phyloP scores from a whole-genome alignment of 306 rosid species.

The Hippophae tibetana region DNA sequence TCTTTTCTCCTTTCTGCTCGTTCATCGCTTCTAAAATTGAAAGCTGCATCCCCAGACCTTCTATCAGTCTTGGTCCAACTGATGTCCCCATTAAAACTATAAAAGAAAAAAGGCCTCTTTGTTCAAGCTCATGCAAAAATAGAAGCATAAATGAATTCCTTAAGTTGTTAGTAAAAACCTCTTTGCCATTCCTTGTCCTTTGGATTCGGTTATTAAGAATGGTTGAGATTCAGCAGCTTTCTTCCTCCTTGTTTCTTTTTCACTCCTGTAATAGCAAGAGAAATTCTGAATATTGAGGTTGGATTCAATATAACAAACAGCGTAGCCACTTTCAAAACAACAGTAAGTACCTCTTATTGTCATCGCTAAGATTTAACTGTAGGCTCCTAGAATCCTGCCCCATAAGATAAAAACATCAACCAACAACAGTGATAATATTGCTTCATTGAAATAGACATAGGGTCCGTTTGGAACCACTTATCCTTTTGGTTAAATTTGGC shows the following conservation, averaged over 20 bases:
- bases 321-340: constrained; percentile 14
- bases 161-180: constrained; percentile 32
- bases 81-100: constrained; percentile 24
- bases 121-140: constrained; percentile 3
- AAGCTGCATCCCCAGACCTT: constrained; percentile 32
- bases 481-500: too few species aligned
- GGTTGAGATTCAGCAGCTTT: constrained; percentile 28
- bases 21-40: constrained; percentile 40
- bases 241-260: constrained; percentile 26
- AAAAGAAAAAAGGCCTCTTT: constrained; percentile 5
- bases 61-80: constrained; percentile 30
- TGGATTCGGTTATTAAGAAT: constrained; percentile 25
- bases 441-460: too few species aligned
- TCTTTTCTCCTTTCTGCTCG: constrained; percentile 67
- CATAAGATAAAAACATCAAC: neutral
- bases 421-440: neutral
- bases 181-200: constrained; percentile 29
- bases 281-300: constrained; percentile 14
- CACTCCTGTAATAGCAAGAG: constrained; percentile 21
- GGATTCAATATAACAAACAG: constrained; percentile 12
- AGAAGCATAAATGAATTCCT: constrained; percentile 4
- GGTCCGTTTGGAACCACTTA: too few species aligned
- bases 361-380: constrained; percentile 24
- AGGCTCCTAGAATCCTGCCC: constrained; percentile 39
- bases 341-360: constrained; percentile 38